Evolutionary conservation across 768 basidiomycete species (phyloP), one percentile per base, ranked within the genome.

Genomic region (Crucibulum laeve): DNA sequence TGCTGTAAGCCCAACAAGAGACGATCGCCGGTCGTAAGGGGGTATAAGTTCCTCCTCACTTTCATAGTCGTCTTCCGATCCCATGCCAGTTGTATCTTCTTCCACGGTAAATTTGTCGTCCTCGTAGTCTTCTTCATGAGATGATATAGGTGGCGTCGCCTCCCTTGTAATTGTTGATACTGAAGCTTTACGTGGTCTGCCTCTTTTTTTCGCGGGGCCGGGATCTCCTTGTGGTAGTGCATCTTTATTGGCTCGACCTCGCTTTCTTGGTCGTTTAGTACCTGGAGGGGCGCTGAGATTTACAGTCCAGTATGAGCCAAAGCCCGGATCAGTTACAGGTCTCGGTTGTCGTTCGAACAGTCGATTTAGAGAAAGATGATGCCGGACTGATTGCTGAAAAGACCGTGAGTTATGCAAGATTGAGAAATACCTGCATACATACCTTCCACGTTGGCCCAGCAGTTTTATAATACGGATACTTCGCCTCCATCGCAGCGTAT

Each of bases 271-370:
- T 45, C 88, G 79, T 64, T 91, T 91, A 1, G 87, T 90, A 17
- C 88, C 88, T 2, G 87, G 87, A 10, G 87, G 87, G n/a, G 88
- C 88, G 38, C 77, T 61, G 17, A 90, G 71, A 61, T 90, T 90
- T n/a, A 91, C 88, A 25, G 87, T 89, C 88, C 88, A 91, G 57
- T 91, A 90, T 8, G 87, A 90, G 17, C 88, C 88, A 58, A 89
- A 88, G 13, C 88, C 88, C 10, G 88, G 88, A 59, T 90, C 87
- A 23, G 87, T 87, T 7, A 85, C 84, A 5, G 88, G 88, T 39
- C 88, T 76, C 15, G 84, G 82, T 53, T 88, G 85, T 39, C 87
- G 76, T 59, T 91, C 88, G 54, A 91, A 91, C 4, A 91, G 64
- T 25, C 86, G 78, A 62, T 90, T 90, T 40, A 90, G 65, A 8